Base-by-base conservation (phyloP, 1,284 basidiomycete species). In the Leccinum griseonigrum region DNA sequence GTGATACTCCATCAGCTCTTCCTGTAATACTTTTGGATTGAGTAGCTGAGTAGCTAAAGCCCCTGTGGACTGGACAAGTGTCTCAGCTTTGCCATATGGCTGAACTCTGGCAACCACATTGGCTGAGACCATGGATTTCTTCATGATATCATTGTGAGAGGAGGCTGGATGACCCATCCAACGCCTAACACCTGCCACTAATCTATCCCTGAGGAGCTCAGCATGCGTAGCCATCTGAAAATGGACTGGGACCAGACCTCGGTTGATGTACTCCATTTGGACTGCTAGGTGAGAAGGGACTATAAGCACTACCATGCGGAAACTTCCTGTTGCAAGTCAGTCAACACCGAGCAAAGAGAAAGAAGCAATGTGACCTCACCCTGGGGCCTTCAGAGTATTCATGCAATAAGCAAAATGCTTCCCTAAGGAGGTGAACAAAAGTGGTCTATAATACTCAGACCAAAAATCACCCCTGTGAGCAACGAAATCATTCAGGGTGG, bases 381-480 rank as follows among this genome's bases (percentile, higher is more conserved):
- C 92, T 51, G 90, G 90, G 1, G 92, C 78, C 70, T 92, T 93
- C 57, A 91, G 75, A 7, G 91, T 94, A 66, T 92, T 93, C 90
- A 95, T 94, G 18, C 86, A 88, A 75, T 88, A 93, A 13, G 90
- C 91, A 76, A 94, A 94, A 71, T 94, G 92, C 71, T 92, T 92
- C 18, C 87, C 87, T 52, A 94, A 74, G 10, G 87, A 87, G 0
- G 93, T 94, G 75, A 93, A 93, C 51, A 94, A 71, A 62, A 91
- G 77, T 4, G 95, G 95, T 38, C 94, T 84, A 73, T 98, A 98
- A 76, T 97, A 97, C 71, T 96, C 94, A 4, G 88, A 83, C 90
- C 93, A 97, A 68, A 92, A 94, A 62, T 95, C 90, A 9, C 85
- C 83, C 52, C 81, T 82, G 13, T 74, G 76, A 46, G 80, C 79